Evolutionary conservation across 129 eudicot species (phyloP).

Genomic region (Saussurea involucrata): DNA sequence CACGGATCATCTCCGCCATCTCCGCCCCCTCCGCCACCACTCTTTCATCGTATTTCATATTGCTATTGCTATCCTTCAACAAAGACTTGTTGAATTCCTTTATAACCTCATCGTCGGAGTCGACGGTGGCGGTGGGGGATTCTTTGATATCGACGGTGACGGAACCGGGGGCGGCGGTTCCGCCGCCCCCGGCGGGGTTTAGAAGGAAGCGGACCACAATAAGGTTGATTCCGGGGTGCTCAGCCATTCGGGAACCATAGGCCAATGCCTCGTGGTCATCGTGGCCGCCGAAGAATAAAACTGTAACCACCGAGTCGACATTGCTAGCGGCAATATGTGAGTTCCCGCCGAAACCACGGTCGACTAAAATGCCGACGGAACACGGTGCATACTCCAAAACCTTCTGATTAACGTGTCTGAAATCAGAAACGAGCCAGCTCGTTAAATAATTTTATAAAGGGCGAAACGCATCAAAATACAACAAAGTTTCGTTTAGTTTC

Average conservation of each 20-base stretch:
- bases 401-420: conserved; percentile 49
- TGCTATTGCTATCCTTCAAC: conserved; percentile 21
- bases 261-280: conserved; percentile 75
- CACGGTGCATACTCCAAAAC: conserved; percentile 77
- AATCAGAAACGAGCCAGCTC: background rate
- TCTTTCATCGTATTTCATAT: conserved; percentile 42
- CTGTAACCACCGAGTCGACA: conserved; percentile 45
- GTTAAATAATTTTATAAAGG: background rate
- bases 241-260: conserved; percentile 65
- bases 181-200: conserved; percentile 13
- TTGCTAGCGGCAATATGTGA: conserved; percentile 68
- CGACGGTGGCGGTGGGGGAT: background rate
- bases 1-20: conserved; percentile 20
- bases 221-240: conserved; percentile 68
- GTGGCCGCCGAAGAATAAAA: conserved; percentile 67
- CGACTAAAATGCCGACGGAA: conserved; percentile 72
- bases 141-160: conserved; percentile 31
- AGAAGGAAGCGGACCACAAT: conserved; percentile 42
- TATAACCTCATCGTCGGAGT: conserved; percentile 35
- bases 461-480: background rate
- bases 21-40: conserved; percentile 28
- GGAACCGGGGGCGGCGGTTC: conserved; percentile 10
- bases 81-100: conserved; percentile 26
- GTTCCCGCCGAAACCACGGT: conserved; percentile 75
- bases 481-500: background rate